Conservation (phyloP, 148 eudicot species). For the Persicaria maculosa region DNA sequence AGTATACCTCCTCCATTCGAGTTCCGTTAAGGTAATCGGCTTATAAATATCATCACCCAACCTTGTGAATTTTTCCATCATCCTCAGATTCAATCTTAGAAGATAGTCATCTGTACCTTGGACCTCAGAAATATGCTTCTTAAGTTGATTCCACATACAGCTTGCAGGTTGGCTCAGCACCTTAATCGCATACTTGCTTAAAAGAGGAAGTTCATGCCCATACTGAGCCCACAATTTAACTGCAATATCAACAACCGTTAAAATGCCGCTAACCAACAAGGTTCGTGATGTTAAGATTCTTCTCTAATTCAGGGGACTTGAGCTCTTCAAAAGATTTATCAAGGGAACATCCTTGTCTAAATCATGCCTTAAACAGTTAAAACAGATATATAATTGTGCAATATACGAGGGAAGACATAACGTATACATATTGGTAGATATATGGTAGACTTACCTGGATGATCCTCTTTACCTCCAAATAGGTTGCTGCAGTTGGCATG, state of each 20-base stretch:
- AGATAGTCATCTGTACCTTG: background rate
- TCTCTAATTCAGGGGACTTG: background rate
- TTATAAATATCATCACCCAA: background rate
- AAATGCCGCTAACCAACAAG: background rate
- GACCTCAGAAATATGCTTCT: background rate
- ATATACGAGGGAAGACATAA: too few species aligned
- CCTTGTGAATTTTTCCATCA: background rate
- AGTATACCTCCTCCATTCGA: too few species aligned
- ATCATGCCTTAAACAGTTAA: too few species aligned
- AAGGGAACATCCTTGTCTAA: too few species aligned
- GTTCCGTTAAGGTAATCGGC: background rate
- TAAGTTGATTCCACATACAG: background rate
- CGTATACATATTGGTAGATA: too few species aligned
- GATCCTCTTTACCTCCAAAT: background rate
- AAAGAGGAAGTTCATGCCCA: background rate
- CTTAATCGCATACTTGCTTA: background rate
- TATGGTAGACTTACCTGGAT: background rate
- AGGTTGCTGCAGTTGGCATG: too few species aligned
- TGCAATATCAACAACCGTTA: background rate
- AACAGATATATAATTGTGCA: too few species aligned
- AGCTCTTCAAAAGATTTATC: background rate
- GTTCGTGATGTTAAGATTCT: too few species aligned
- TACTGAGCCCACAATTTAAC: background rate
- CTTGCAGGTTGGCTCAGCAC: background rate
- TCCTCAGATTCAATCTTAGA: constrained; percentile 5